phyloP scores from a whole-genome alignment of 2,329 filamentous ascomycete species.

The Neocucurbitaria cava region DNA sequence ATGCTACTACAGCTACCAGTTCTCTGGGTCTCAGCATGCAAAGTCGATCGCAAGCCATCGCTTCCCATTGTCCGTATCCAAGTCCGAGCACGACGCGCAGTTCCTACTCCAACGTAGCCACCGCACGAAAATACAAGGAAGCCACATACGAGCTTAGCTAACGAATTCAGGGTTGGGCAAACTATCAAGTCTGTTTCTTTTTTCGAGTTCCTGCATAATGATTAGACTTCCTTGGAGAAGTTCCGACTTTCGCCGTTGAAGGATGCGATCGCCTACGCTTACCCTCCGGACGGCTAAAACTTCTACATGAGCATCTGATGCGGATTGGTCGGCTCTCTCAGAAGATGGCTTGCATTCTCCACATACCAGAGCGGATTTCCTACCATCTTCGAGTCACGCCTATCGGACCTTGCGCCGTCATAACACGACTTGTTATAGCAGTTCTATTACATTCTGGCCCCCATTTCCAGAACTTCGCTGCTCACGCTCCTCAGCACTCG shows the following conservation, averaged over 20 bases:
- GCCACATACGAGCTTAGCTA: background rate
- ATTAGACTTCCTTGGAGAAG: background rate
- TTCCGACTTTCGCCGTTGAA: slow-evolving; percentile 5
- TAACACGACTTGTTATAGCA: background rate
- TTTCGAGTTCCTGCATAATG: background rate
- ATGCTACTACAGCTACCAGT: background rate
- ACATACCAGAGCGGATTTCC: background rate
- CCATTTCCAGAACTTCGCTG: background rate
- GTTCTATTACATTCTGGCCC: background rate
- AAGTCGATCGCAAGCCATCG: slow-evolving; percentile 2
- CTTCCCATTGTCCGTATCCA: background rate
- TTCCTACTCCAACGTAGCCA: background rate
- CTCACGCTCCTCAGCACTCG: background rate
- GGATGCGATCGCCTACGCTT: slow-evolving; percentile 14
- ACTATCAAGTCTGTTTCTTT: background rate
- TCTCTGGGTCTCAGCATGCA: background rate
- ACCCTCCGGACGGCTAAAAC: slow-evolving; percentile 13
- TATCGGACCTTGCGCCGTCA: background rate
- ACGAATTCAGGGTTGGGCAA: background rate
- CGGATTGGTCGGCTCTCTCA: background rate
- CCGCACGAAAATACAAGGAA: background rate
- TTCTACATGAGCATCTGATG: background rate
- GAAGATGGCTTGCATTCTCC: background rate
- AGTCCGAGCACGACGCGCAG: slow-evolving; percentile 3
- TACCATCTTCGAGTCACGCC: background rate